phyloP scores from a whole-genome alignment of 768 basidiomycete genomes.

The Auricularia auricula-judae region DNA sequence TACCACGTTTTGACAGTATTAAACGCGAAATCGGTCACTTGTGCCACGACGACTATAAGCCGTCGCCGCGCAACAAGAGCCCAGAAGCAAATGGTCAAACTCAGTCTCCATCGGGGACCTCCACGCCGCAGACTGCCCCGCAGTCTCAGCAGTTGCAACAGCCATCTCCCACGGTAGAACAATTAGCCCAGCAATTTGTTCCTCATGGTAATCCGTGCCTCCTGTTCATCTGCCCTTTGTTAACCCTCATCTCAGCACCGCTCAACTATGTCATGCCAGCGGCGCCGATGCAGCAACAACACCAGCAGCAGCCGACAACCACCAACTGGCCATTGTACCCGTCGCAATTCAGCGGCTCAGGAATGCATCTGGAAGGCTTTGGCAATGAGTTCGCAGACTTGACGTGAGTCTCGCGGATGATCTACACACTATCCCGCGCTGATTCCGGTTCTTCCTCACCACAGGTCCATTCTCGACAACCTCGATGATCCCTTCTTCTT shows the following conservation, averaged over 20 bases:
- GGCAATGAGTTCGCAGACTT: constrained; percentile 78
- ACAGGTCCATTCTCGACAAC: constrained; percentile 82
- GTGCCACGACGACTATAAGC: constrained; percentile 71
- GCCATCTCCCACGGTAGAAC: not conserved
- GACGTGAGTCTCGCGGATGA: constrained; percentile 32
- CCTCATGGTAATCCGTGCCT: not conserved
- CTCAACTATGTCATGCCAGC: not conserved
- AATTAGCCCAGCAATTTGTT: not conserved
- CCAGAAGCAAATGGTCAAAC: not conserved
- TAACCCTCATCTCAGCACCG: not conserved
- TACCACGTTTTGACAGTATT: constrained; percentile 42
- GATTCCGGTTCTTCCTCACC: not conserved
- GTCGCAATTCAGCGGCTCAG: not conserved
- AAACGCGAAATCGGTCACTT: constrained; percentile 94
- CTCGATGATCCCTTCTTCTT: constrained; percentile 79
- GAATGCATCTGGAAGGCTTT: constrained; percentile 36
- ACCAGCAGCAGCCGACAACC: not conserved
- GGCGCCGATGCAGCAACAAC: not conserved
- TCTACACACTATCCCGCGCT: not conserved
- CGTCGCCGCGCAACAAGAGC: not conserved
- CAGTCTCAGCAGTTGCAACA: not conserved
- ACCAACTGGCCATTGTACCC: not conserved
- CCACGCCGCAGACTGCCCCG: not conserved
- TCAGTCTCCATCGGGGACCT: not conserved
- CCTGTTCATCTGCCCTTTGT: not conserved